These are phyloP conservation scores for Pseudozyma sp. DNA, from an alignment of 1,284 basidiomycete species.

Conservation along the genomic window DNA sequence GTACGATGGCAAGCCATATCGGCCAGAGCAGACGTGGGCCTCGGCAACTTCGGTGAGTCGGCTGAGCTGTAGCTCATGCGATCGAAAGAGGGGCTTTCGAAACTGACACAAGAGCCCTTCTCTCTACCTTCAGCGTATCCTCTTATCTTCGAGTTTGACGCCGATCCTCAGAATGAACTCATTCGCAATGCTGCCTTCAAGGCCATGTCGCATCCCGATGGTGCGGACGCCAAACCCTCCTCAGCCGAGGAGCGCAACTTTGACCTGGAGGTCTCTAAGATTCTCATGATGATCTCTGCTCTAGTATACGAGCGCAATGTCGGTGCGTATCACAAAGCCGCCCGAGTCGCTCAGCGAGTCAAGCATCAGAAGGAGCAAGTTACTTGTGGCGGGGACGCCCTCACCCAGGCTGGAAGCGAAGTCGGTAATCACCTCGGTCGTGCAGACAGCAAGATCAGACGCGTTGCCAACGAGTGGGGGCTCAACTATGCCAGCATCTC, in stretches of 20 bases:
- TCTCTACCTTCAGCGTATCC: slow-evolving; percentile 60
- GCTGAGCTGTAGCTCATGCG: too few relatives aligned
- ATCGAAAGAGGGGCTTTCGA: too few relatives aligned
- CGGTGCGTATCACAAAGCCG: slow-evolving; percentile 23
- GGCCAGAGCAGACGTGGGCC: slow-evolving; percentile 19
- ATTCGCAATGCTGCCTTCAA: slow-evolving; percentile 60
- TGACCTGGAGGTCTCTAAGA: slow-evolving; percentile 50
- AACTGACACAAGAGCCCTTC: not conserved
- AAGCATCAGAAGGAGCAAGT: slow-evolving; percentile 23
- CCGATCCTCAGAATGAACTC: slow-evolving; percentile 40
- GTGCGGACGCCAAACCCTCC: slow-evolving; percentile 21
- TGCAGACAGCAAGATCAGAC: slow-evolving; percentile 38
- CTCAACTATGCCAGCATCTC: slow-evolving; percentile 48
- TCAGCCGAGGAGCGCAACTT: slow-evolving; percentile 45
- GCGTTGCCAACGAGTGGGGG: slow-evolving; percentile 45
- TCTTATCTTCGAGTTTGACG: slow-evolving; percentile 64
- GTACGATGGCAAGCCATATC: slow-evolving; percentile 19
- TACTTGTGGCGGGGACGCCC: slow-evolving; percentile 6
- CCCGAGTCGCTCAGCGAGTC: slow-evolving; percentile 3
- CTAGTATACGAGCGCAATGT: slow-evolving; percentile 50
- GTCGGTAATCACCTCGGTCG: slow-evolving; percentile 18
- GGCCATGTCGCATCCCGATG: slow-evolving; percentile 47
- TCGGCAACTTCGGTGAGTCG: slow-evolving; percentile 35
- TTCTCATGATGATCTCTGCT: slow-evolving; percentile 44
- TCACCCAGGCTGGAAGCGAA: slow-evolving; percentile 26